Conservation (phyloP, 495 filamentous ascomycete species). For the Letharia lupina region DNA sequence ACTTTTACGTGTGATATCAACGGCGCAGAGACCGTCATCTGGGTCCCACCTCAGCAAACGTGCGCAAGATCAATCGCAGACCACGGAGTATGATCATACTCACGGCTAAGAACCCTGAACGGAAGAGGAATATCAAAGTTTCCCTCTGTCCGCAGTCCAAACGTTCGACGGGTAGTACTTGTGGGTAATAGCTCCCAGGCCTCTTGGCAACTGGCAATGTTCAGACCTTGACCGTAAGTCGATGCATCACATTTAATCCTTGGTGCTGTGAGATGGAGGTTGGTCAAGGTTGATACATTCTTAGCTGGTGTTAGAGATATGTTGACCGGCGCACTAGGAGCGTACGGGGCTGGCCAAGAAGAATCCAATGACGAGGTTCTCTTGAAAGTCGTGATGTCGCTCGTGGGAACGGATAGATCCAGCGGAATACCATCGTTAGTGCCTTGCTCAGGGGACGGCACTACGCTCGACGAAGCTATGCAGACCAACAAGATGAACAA, state of each 20-base stretch:
- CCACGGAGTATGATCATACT: neutral
- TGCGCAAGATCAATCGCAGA: neutral
- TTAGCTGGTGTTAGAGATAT: neutral
- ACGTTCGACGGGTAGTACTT: neutral
- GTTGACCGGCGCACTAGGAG: neutral
- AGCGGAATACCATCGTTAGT: neutral
- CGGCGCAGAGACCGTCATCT: conserved; percentile 4
- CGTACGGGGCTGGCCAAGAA: neutral
- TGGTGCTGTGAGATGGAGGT: neutral
- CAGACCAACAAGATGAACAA: neutral
- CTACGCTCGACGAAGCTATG: neutral
- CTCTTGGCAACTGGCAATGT: conserved; percentile 3
- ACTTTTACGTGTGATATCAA: neutral
- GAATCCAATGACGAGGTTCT: neutral
- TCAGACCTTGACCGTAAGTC: neutral
- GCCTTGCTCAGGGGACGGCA: neutral
- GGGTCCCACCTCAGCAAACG: neutral
- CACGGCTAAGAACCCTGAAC: neutral
- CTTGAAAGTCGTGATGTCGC: neutral
- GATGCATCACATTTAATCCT: neutral
- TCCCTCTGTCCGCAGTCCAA: neutral
- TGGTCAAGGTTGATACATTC: neutral
- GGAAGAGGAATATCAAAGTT: conserved; percentile 2
- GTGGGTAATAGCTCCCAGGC: conserved; percentile 1
- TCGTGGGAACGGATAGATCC: neutral